Evolutionary conservation across 306 rosid genomes (phyloP).

Genomic region (Rubus idaeus): DNA sequence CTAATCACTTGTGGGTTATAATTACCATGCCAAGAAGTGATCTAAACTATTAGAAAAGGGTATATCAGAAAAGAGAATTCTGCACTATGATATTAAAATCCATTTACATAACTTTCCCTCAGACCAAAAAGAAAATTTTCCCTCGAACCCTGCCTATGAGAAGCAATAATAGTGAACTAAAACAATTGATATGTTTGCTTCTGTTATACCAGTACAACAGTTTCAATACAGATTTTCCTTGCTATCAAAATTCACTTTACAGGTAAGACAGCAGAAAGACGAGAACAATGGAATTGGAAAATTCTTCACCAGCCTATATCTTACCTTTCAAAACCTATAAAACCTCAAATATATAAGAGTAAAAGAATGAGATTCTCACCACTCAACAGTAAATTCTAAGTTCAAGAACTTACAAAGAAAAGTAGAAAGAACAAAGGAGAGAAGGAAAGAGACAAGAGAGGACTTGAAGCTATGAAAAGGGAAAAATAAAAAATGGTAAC

Average conservation of each 20-base stretch:
- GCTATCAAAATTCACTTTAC: conserved; percentile 99
- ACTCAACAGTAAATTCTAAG: conserved; percentile 54
- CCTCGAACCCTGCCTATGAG: conserved; percentile 17
- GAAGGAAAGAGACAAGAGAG: conserved; percentile 26
- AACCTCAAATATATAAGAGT: conserved; percentile 46
- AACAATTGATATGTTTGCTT: conserved; percentile 34
- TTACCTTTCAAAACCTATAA: conserved; percentile 67
- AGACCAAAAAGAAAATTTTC: neutral
- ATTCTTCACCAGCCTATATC: conserved; percentile 73
- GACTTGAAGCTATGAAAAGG: conserved; percentile 46
- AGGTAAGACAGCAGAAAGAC: conserved; percentile 58
- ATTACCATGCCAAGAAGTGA: neutral
- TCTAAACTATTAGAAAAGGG: neutral
- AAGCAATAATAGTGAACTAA: conserved; percentile 30
- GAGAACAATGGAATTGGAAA: conserved; percentile 36
- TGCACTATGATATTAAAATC: conserved; percentile 2
- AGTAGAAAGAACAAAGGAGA: neutral
- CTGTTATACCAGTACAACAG: conserved; percentile 56
- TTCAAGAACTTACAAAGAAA: conserved; percentile 42
- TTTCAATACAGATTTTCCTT: conserved; percentile 59
- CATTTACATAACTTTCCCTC: neutral
- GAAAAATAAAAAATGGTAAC: conserved; percentile 42
- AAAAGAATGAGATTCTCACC: conserved; percentile 70
- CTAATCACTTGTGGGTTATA: neutral
- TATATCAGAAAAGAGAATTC: neutral